A percentile compares a stretch with the other conserved stretches of the same genome.
phyloP scores from a whole-genome alignment of 345 rosid genomes.

The Theobroma cacao region DNA sequence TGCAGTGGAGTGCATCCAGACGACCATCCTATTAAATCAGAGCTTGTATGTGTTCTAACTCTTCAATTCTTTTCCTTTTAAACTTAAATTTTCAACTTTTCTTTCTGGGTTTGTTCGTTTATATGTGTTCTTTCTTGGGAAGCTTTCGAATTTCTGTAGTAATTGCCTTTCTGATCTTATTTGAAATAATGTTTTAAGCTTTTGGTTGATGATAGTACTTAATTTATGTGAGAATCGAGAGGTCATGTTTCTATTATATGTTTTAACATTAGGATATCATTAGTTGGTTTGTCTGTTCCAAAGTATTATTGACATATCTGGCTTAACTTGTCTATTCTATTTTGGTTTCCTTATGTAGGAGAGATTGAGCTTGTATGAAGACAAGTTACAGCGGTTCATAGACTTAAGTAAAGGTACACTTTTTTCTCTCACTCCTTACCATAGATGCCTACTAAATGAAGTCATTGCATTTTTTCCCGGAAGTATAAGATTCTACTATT shows the following conservation, averaged over 20 bases:
- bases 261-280: background rate
- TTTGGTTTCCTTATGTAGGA: conserved; percentile 46
- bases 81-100: background rate
- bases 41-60: conserved; percentile 55
- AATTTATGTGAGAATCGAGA: background rate
- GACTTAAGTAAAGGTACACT: conserved; percentile 70
- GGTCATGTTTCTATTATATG: background rate
- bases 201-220: background rate
- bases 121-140: background rate
- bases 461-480: background rate
- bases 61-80: background rate
- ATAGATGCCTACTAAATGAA: background rate
- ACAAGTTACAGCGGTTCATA: conserved; percentile 51
- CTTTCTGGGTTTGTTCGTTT: background rate
- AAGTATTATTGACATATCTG: background rate
- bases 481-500: background rate
- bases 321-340: background rate
- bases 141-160: background rate
- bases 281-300: background rate
- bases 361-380: conserved; percentile 66
- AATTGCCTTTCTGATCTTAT: conserved; percentile 10
- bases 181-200: background rate
- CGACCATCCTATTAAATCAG: conserved; percentile 83
- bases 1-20: conserved; percentile 74
- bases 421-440: background rate